Conservation (phyloP, 2,329 filamentous ascomycete genomes). For the Colletotrichum sp. region DNA sequence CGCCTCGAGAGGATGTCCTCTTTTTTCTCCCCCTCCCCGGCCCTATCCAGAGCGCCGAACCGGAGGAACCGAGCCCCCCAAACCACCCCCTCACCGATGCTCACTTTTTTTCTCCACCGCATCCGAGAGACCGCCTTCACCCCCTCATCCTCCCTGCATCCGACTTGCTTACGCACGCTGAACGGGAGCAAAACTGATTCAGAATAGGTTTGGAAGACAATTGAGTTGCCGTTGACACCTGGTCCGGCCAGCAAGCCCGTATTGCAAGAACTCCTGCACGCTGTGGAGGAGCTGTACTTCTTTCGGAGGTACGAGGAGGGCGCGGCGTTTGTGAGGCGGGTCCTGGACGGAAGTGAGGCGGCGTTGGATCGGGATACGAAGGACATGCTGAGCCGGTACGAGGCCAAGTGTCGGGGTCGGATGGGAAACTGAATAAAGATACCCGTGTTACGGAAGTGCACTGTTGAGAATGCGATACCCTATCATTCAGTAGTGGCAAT, state of each 20-base stretch:
- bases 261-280: slow-evolving; percentile 57
- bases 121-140: not conserved
- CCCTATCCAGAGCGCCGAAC: not conserved
- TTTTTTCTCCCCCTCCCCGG: not conserved
- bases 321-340: slow-evolving; percentile 40
- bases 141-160: not conserved
- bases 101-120: not conserved
- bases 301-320: slow-evolving; percentile 52
- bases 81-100: not conserved
- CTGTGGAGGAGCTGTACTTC: slow-evolving; percentile 64
- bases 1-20: not conserved
- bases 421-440: not conserved
- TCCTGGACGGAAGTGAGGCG: slow-evolving; percentile 35
- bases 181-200: not conserved
- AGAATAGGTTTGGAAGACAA: slow-evolving; percentile 47
- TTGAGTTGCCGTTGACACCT: slow-evolving; percentile 44
- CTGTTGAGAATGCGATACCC: not conserved
- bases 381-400: slow-evolving; percentile 45
- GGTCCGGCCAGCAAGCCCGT: slow-evolving; percentile 46
- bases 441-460: not conserved
- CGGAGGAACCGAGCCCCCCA: not conserved
- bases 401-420: slow-evolving; percentile 43
- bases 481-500: not conserved
- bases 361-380: slow-evolving; percentile 50
- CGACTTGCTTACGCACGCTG: not conserved